Percentiles rank a stretch among this genome's conserved stretches.
Evolutionary conservation across 352 stramenopile genomes (phyloP).

Genomic region (Globisporangium nodosum): DNA sequence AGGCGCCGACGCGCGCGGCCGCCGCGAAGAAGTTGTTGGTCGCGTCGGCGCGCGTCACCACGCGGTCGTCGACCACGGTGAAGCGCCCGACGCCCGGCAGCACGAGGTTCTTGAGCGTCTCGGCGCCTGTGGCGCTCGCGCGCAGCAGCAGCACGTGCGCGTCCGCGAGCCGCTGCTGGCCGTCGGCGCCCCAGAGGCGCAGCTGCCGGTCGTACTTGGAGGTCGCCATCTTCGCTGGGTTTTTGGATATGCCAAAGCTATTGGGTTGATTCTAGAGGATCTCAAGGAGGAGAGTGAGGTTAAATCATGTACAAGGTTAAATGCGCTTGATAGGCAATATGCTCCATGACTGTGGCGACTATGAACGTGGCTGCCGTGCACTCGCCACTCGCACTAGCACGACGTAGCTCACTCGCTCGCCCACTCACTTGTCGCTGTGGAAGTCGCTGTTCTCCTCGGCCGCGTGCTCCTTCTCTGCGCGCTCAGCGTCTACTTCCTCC

Average conservation of each 20-base stretch:
- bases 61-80: constrained; percentile 91
- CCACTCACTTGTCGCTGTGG: background rate
- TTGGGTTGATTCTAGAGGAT: constrained; percentile 1
- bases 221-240: constrained; percentile 8
- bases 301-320: too few species aligned
- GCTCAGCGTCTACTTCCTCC: background rate
- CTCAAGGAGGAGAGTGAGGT: background rate
- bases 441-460: background rate
- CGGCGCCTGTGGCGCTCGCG: constrained; percentile 89
- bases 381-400: too few species aligned
- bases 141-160: constrained; percentile 91
- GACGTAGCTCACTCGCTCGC: too few species aligned
- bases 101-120: constrained; percentile 98
- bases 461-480: background rate
- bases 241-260: background rate
- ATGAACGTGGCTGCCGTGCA: too few species aligned
- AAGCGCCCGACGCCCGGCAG: constrained; percentile 88
- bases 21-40: constrained; percentile 95
- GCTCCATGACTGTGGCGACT: too few species aligned
- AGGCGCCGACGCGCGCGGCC: constrained; percentile 35
- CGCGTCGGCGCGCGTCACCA: constrained; percentile 63
- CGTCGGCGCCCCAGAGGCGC: constrained; percentile 94
- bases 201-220: constrained; percentile 99
- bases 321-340: too few species aligned
- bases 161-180: constrained; percentile 86